A percentile compares a stretch with the other conserved stretches of the same genome.
Evolutionary conservation across 1,139 yeast genomes (phyloP).

Genomic region (Nadsonia starkeyi-henricii): DNA sequence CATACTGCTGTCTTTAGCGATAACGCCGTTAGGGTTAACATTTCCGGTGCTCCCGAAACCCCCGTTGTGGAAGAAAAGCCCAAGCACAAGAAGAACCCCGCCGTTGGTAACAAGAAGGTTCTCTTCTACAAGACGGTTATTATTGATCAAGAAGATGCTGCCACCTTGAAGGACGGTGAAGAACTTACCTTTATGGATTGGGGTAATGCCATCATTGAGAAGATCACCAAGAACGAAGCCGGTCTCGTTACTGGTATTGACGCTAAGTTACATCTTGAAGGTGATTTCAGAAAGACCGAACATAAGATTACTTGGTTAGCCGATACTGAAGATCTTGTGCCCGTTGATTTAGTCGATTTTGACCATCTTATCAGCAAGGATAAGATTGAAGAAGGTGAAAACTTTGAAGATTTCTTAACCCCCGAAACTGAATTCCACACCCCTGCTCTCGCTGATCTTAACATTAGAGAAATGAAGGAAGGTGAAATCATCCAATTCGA

Average conservation of each 20-base stretch:
- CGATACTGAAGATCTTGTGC: conserved; percentile 49
- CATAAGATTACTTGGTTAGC: conserved; percentile 96
- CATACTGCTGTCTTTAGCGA: conserved; percentile 60
- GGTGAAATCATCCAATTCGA: conserved; percentile 91
- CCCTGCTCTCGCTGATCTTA: conserved; percentile 67
- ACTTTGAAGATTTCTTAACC: conserved; percentile 85
- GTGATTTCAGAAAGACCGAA: conserved; percentile 94
- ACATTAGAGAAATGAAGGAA: conserved; percentile 58
- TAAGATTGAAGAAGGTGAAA: conserved; percentile 88
- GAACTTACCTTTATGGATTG: conserved; percentile 97
- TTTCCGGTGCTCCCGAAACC: conserved; percentile 50
- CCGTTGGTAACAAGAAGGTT: conserved; percentile 61
- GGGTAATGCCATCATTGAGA: conserved; percentile 85
- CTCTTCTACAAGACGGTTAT: conserved; percentile 54
- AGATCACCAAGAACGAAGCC: conserved; percentile 44
- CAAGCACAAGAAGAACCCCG: conserved; percentile 92
- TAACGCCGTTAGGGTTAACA: conserved; percentile 45
- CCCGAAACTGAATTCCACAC: conserved; percentile 78
- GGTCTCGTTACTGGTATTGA: conserved; percentile 47
- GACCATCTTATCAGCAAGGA: conserved; percentile 95
- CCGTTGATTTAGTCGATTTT: conserved; percentile 81
- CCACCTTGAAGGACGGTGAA: conserved; percentile 49
- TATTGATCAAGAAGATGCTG: conserved; percentile 86
- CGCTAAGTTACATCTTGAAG: conserved; percentile 80
- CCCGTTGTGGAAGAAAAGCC: conserved; percentile 61